A percentile compares a stretch with the other conserved stretches of the same genome.
Conservation (phyloP, 495 filamentous ascomycete genomes). For the Clavariopsis aquatica region DNA sequence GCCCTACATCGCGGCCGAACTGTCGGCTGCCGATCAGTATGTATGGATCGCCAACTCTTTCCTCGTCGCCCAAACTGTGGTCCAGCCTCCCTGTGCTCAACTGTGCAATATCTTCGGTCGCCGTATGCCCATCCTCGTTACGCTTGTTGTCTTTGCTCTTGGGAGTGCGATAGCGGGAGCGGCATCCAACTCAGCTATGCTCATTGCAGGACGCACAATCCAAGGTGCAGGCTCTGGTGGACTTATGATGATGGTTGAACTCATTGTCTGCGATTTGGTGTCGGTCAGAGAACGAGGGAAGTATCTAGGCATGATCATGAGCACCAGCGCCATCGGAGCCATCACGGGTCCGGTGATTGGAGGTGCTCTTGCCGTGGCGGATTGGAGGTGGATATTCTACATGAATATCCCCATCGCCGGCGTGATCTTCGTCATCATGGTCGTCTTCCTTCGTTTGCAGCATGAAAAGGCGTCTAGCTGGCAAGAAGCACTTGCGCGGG, state of each 20-base stretch:
- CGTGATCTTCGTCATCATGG: background rate
- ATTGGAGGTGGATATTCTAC: slow-evolving; percentile 33
- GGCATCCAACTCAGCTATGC: slow-evolving; percentile 13
- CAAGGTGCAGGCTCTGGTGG: slow-evolving; percentile 48
- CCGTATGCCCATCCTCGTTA: slow-evolving; percentile 18
- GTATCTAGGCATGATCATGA: slow-evolving; percentile 34
- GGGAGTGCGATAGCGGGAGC: slow-evolving; percentile 36
- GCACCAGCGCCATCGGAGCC: slow-evolving; percentile 6
- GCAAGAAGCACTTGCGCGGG: background rate
- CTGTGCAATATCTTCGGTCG: slow-evolving; percentile 33
- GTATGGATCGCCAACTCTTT: slow-evolving; percentile 52
- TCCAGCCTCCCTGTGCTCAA: slow-evolving; percentile 34
- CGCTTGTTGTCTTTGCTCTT: slow-evolving; percentile 31
- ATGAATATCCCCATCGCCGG: slow-evolving; percentile 28
- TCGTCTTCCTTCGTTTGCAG: slow-evolving; percentile 13
- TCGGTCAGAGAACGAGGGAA: slow-evolving; percentile 38
- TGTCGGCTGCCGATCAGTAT: slow-evolving; percentile 45
- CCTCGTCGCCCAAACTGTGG: slow-evolving; percentile 42
- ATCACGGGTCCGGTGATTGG: slow-evolving; percentile 22
- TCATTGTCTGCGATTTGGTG: slow-evolving; percentile 47
- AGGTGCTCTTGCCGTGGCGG: slow-evolving; percentile 7
- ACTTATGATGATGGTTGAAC: slow-evolving; percentile 42
- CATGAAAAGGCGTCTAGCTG: background rate
- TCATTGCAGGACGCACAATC: slow-evolving; percentile 45
- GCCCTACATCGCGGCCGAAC: slow-evolving; percentile 44